These are phyloP conservation scores for Solanum sejunctum DNA, from an alignment of 257 asterid species.

Conservation along the genomic window DNA sequence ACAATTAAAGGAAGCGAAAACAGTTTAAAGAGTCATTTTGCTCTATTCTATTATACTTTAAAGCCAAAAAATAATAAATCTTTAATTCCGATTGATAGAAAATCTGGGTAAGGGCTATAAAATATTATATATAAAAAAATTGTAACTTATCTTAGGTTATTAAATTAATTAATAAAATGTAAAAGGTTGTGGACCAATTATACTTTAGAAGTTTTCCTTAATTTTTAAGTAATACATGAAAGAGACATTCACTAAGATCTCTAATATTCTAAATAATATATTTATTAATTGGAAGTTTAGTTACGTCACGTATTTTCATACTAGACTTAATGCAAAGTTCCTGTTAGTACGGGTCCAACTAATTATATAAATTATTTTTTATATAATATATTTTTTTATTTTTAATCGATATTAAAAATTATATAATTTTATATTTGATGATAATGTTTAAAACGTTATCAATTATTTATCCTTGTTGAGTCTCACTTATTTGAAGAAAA, in stretches of 20 bases:
- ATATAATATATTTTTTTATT: not conserved
- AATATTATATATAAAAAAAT: not conserved
- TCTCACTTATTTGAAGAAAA: not conserved
- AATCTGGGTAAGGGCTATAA: too few relatives aligned
- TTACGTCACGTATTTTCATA: not conserved
- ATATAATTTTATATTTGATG: too few relatives aligned
- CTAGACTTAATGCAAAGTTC: too few relatives aligned
- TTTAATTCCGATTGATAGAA: too few relatives aligned
- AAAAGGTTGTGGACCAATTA: not conserved
- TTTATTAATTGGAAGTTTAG: not conserved
- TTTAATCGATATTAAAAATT: not conserved
- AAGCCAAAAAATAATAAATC: too few relatives aligned
- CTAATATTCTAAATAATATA: not conserved
- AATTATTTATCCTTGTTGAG: not conserved
- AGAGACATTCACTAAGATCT: not conserved
- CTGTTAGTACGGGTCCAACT: too few relatives aligned
- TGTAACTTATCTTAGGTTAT: not conserved
- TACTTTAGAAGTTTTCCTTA: slow-evolving; percentile 7
- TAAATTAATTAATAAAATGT: not conserved
- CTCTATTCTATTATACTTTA: too few relatives aligned
- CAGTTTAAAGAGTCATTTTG: too few relatives aligned
- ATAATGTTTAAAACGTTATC: not conserved
- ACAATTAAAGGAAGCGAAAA: too few relatives aligned
- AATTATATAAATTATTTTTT: too few relatives aligned
- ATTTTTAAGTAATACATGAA: not conserved